These are phyloP conservation scores for Aspergillus biplanus DNA, from an alignment of 495 filamentous ascomycete species.

Conservation along the genomic window DNA sequence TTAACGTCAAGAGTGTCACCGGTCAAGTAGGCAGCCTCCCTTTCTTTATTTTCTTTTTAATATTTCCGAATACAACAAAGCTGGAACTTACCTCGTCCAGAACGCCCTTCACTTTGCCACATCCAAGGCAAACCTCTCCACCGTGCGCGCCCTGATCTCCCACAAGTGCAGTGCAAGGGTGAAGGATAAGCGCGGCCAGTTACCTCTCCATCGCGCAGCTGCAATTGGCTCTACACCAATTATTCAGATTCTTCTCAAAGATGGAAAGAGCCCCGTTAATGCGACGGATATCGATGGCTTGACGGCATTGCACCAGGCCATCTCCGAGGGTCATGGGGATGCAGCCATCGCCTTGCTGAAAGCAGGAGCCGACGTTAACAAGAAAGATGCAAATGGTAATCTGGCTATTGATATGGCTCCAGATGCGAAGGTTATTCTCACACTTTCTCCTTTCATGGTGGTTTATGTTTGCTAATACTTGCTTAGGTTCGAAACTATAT, in stretches of 20 bases:
- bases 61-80: not conserved
- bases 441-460: conserved; percentile 3
- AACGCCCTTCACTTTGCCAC: conserved; percentile 91
- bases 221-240: conserved; percentile 88
- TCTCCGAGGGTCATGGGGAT: conserved; percentile 93
- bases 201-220: conserved; percentile 88
- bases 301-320: conserved; percentile 90
- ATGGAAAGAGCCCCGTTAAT: conserved; percentile 78
- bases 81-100: conserved; percentile 27
- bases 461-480: conserved; percentile 9
- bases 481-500: conserved; percentile 75
- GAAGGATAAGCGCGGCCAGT: conserved; percentile 82
- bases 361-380: conserved; percentile 81
- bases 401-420: conserved; percentile 83
- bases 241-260: conserved; percentile 75
- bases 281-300: conserved; percentile 82
- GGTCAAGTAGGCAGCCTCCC: conserved; percentile 55
- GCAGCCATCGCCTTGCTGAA: conserved; percentile 81
- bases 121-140: conserved; percentile 83
- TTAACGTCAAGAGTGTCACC: conserved; percentile 72
- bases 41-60: not conserved
- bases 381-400: conserved; percentile 71
- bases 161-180: conserved; percentile 80
- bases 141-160: conserved; percentile 74
- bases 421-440: conserved; percentile 65